Conservation (phyloP, 2,329 filamentous ascomycete species). For the Cryoendolithus antarcticus region DNA sequence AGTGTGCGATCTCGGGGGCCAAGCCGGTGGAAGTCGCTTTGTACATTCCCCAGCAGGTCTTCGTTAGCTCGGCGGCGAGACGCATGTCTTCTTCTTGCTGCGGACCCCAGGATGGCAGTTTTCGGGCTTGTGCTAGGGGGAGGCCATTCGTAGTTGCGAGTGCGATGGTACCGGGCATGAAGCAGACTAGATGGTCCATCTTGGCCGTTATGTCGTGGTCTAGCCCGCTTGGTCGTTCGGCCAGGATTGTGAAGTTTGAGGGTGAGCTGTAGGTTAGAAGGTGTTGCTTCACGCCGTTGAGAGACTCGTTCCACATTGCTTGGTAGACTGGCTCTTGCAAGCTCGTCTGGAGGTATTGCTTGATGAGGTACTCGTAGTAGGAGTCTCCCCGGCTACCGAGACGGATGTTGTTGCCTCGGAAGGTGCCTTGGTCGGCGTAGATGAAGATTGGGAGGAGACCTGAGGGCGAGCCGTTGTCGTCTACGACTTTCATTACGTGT, state of each 20-base stretch:
- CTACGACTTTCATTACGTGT: conserved; percentile 81
- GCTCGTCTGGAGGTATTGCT: conserved; percentile 92
- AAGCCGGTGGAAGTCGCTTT: conserved; percentile 78
- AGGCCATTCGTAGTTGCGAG: conserved; percentile 72
- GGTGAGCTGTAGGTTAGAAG: conserved; percentile 78
- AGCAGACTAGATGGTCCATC: conserved; percentile 97
- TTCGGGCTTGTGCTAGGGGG: conserved; percentile 61
- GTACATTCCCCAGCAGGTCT: conserved; percentile 98
- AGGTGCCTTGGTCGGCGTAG: conserved; percentile 63
- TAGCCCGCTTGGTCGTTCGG: conserved; percentile 69
- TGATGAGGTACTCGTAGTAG: conserved; percentile 98
- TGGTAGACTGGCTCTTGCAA: conserved; percentile 74
- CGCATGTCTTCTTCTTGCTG: conserved; percentile 77
- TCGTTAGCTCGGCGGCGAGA: conserved; percentile 80
- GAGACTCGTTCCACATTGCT: conserved; percentile 83
- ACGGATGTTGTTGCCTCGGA: conserved; percentile 74
- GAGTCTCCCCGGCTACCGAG: conserved; percentile 90
- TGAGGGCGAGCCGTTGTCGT: conserved; percentile 65
- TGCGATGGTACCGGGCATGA: conserved; percentile 92
- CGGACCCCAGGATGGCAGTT: conserved; percentile 56
- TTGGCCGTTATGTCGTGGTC: conserved; percentile 58
- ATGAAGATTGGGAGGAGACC: conserved; percentile 89
- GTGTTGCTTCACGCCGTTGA: conserved; percentile 79
- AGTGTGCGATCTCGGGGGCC: conserved; percentile 91
- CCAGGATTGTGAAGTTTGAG: conserved; percentile 75